These are phyloP conservation scores for Aureobasidium uvarum DNA, from an alignment of 2,329 filamentous ascomycete genomes.

Conservation along the genomic window DNA sequence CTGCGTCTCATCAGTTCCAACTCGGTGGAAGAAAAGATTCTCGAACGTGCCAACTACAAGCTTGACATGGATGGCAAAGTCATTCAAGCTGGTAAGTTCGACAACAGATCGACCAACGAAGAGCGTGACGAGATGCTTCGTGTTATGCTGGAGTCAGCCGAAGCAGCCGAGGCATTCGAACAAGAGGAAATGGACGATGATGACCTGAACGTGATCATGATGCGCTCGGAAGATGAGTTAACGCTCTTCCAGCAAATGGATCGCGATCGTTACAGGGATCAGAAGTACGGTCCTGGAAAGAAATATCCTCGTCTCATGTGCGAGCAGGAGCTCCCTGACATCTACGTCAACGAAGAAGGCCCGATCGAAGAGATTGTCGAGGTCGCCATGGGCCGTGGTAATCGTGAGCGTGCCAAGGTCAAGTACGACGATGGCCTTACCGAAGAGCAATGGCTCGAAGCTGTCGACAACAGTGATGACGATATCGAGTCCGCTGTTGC, in stretches of 20 bases:
- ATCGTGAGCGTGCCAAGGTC: conserved; percentile 89
- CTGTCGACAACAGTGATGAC: conserved; percentile 95
- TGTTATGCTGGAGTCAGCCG: conserved; percentile 81
- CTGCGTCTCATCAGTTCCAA: conserved; percentile 93
- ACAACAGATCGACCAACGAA: conserved; percentile 98
- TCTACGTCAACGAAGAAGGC: conserved; percentile 85
- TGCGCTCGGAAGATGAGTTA: conserved; percentile 80
- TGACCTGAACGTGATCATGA: conserved; percentile 91
- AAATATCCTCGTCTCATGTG: conserved; percentile 74
- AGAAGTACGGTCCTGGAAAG: conserved; percentile 70
- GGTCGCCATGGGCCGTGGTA: conserved; percentile 79
- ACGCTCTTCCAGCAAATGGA: conserved; percentile 78
- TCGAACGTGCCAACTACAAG: conserved; percentile 96
- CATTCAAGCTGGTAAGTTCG: conserved; percentile 98
- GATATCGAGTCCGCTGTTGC: conserved; percentile 88
- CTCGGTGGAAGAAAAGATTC: conserved; percentile 97
- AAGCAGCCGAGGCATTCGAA: conserved; percentile 68
- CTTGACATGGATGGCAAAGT: conserved; percentile 99
- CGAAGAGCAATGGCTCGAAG: conserved; percentile 98
- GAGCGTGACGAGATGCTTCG: conserved; percentile 96
- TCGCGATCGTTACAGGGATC: conserved; percentile 64
- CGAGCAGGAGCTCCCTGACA: conserved; percentile 86
- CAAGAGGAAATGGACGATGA: conserved; percentile 99
- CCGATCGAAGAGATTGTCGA: conserved; percentile 76
- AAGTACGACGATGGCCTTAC: conserved; percentile 97